phyloP scores from a whole-genome alignment of 2,329 filamentous ascomycete genomes.

The Capronia coronata region DNA sequence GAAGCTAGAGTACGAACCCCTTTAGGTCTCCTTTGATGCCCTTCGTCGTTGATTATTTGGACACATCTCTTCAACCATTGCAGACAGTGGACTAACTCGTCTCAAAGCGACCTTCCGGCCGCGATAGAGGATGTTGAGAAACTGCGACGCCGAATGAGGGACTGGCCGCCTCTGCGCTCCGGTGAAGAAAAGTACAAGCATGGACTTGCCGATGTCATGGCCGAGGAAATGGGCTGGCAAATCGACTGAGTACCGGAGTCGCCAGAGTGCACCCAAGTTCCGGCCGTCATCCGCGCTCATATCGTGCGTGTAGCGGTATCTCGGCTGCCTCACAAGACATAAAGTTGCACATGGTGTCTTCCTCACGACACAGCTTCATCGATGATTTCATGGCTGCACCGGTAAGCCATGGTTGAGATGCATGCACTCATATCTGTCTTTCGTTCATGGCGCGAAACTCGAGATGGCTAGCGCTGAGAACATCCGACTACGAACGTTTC shows the following conservation, averaged over 20 bases:
- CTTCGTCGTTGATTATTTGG: neutral
- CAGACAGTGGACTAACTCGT: constrained; percentile 11
- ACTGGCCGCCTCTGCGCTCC: constrained; percentile 48
- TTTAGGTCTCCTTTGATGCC: neutral
- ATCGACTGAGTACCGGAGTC: constrained; percentile 38
- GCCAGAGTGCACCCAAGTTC: neutral
- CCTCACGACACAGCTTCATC: neutral
- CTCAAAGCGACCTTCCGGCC: constrained; percentile 40
- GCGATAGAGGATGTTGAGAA: constrained; percentile 46
- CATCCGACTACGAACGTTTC: too few relatives aligned
- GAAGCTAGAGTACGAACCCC: constrained; percentile 50
- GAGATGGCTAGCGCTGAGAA: too few relatives aligned
- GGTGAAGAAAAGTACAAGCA: constrained; percentile 38
- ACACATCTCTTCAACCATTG: neutral
- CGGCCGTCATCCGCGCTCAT: too few relatives aligned
- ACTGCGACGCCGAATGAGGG: constrained; percentile 38
- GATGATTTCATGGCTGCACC: too few relatives aligned
- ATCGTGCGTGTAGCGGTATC: neutral
- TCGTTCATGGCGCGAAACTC: too few relatives aligned
- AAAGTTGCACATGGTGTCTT: neutral
- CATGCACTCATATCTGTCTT: too few relatives aligned
- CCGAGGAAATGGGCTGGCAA: constrained; percentile 51
- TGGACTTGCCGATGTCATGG: constrained; percentile 48
- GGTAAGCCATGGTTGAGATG: too few relatives aligned
- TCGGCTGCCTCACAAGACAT: too few relatives aligned